phyloP scores from a whole-genome alignment of 2,329 filamentous ascomycete genomes.

The Diaporthe humulicola region DNA sequence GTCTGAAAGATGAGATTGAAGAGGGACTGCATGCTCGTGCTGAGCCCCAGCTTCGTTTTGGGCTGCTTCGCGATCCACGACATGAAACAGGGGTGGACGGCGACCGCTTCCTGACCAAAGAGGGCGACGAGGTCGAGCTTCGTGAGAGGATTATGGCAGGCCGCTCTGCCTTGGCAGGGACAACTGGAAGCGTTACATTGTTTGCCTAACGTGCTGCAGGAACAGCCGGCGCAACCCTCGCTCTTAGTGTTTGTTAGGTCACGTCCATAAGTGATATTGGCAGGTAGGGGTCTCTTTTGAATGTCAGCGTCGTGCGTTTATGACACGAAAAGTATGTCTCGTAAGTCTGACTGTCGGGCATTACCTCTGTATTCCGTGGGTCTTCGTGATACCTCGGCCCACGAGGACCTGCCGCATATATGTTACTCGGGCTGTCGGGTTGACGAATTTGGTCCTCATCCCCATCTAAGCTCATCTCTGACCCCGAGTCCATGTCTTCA shows the following conservation, averaged over 20 bases:
- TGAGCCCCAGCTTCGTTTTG: background rate
- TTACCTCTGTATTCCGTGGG: background rate
- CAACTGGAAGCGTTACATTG: constrained; percentile 18
- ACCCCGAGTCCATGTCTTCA: constrained; percentile 26
- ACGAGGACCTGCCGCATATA: background rate
- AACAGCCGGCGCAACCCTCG: background rate
- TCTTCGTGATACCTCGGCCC: background rate
- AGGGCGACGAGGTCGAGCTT: constrained; percentile 23
- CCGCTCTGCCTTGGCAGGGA: constrained; percentile 3
- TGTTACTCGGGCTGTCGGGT: background rate
- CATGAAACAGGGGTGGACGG: constrained; percentile 36
- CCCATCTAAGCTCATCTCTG: constrained; percentile 29
- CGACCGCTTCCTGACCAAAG: constrained; percentile 22
- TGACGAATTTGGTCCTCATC: constrained; percentile 9
- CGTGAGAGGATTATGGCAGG: constrained; percentile 31
- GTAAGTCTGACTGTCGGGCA: background rate
- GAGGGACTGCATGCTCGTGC: constrained; percentile 3
- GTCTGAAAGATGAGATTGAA: constrained; percentile 11
- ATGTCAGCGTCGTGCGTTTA: background rate
- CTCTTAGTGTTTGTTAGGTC: background rate
- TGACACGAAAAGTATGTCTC: background rate
- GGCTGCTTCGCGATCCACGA: constrained; percentile 22
- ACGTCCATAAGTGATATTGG: background rate
- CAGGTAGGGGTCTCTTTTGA: background rate
- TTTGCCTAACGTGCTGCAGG: constrained; percentile 28